Base-by-base conservation (phyloP, 2,329 filamentous ascomycete genomes). In the Apiospora hydei region DNA sequence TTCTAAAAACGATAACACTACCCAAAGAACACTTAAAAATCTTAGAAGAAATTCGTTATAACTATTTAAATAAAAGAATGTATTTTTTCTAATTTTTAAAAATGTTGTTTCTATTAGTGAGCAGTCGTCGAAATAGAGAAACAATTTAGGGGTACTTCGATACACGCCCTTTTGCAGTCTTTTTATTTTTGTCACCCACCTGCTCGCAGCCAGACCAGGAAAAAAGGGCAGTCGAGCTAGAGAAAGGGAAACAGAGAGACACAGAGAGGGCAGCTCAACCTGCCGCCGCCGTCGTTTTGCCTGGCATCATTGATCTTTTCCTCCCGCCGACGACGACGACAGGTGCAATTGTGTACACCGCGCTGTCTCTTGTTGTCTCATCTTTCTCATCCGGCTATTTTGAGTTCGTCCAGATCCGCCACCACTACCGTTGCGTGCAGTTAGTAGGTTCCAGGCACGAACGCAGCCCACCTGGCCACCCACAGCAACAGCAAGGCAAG, bases 331-430 rank as follows among this genome's bases (percentile, higher is more conserved):
- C 7, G 53, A 61, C 53, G 30, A n/a, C 49, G 51, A 57, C 51
- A 24, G 10, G 26, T 30, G 3, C 26, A 30, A 30, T 30, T 30
- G 21, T n/a, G 4, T n/a, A 64, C 57, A 41, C 34, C 10, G 18
- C 57, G 57, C 18, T 38, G 44, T 47, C 18, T 47, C 16, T 30
- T 30, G 34, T 38, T 49, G 57, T 64, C 34, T 41, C 57, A 64
- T 41, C 10, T 41, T 5, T n/a, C 11, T 34, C 51, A 30, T 30
- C 6, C 7, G 21, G 11, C 16, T 38, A 41, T 64, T 64, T 64
- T 61, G 53, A 61, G 57, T 64, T 64, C 57, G 34, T 64, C 57
- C 57, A 41, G 34, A 41, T 41, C 21, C 57, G n/a, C 41, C 57
- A 64, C 34, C 34, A 41, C 57, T 64, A 24, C 57, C 57, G 30